Percentiles rank a stretch among this genome's conserved stretches.
These are phyloP conservation scores for Candida tetrigidarum DNA, from an alignment of 1,139 yeast genomes.

Conservation along the genomic window DNA sequence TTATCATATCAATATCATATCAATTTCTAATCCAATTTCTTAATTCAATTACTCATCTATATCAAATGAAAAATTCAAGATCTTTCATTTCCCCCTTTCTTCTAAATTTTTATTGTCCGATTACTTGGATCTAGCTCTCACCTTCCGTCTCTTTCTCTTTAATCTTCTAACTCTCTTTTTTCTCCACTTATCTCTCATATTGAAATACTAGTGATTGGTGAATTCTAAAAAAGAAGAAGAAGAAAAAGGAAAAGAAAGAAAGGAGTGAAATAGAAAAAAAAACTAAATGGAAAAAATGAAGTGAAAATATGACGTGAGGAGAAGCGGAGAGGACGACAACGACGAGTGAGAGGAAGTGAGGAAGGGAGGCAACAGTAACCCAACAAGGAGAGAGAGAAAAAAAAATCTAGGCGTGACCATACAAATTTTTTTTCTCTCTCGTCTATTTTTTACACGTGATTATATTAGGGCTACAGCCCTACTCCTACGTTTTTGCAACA, in stretches of 20 bases:
- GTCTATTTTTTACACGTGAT: background rate
- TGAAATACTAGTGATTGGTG: slow-evolving; percentile 36
- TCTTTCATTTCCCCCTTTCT: background rate
- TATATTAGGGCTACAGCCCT: background rate
- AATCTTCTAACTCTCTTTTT: slow-evolving; percentile 99
- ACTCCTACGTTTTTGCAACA: too few relatives aligned
- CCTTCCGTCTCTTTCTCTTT: slow-evolving; percentile 99
- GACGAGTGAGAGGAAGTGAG: too few relatives aligned
- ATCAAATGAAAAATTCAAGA: too few relatives aligned
- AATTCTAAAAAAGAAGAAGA: slow-evolving; percentile 15
- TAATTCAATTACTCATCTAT: too few relatives aligned
- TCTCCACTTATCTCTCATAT: slow-evolving; percentile 96
- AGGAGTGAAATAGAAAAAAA: too few relatives aligned
- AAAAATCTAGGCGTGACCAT: background rate
- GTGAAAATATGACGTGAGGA: background rate
- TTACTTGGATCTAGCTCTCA: slow-evolving; percentile 98
- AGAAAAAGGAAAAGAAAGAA: slow-evolving; percentile 15
- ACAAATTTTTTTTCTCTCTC: background rate
- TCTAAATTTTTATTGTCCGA: slow-evolving; percentile 46
- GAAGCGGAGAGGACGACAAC: background rate
- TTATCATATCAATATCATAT: too few relatives aligned
- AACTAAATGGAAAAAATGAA: background rate
- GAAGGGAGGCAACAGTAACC: background rate
- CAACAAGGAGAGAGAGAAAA: background rate
- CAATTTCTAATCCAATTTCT: background rate